Base-by-base conservation (phyloP, 2,329 filamentous ascomycete genomes). In the Paramyrothecium roridum region DNA sequence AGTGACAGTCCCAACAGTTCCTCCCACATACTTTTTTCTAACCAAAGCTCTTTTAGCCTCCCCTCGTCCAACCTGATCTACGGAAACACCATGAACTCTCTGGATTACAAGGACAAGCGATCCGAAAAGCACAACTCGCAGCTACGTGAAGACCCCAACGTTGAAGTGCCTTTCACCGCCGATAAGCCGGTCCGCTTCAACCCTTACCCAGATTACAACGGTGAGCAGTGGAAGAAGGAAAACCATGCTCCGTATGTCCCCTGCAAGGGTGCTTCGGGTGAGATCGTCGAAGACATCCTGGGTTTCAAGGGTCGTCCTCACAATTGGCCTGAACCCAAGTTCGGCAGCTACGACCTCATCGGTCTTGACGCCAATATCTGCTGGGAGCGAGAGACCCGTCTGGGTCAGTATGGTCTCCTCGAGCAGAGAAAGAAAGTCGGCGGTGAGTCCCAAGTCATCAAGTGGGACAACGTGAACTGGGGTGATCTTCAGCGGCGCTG, bases 191-290 rank as follows among this genome's bases (percentile, higher is more conserved):
- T 82, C 54, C 75, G 80, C 20, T 91, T 90, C 70, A 80, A 86
- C 56, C 89, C 89, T 0, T 92, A 91, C 59, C 88, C 89, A 1
- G 74, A 82, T 17, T 90, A 91, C 72, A 88, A 89, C 64, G 81
- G 79, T 52, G 72, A 76, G 3, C 70, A 76, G 16, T 92, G 87
- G 86, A 80, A 76, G 62, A 71, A 74, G 50, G 68, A 73, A 30
- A 81, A 81, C 59, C 76, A 80, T 50, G 87, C 86, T 17, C 69
- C 79, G 53, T 84, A 87, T 63, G 78, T 84, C 7, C 71, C 86
- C 2, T 93, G 90, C 67, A 74, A 82, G 52, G 88, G 88, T 1
- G 84, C 88, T 1, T 73, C 81, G 4, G 86, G 86, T 47, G 74
- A 80, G 55, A 77, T 77, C 50, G 70, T 82, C 8, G 80, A 85